Percentiles rank a stretch among this genome's conserved stretches.
These are phyloP conservation scores for Microdochium trichocladiopsis DNA, from an alignment of 2,329 filamentous ascomycete species.

Conservation along the genomic window DNA sequence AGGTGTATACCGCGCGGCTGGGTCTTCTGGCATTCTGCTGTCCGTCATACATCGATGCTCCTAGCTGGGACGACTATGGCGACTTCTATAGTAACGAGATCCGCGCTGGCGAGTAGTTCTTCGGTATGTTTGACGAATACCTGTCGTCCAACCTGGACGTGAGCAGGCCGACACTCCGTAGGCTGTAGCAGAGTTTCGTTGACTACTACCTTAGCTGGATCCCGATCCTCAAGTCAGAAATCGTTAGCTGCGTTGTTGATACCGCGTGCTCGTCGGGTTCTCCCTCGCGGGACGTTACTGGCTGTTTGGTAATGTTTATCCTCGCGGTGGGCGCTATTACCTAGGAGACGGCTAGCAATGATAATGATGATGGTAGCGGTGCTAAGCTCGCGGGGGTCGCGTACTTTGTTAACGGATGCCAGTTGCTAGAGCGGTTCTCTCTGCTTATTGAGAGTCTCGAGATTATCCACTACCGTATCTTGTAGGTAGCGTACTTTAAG, in stretches of 20 bases:
- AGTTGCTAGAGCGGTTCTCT: constrained; percentile 3
- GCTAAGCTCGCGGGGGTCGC: constrained; percentile 5
- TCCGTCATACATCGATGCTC: constrained; percentile 4
- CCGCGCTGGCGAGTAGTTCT: constrained; percentile 5
- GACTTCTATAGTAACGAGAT: constrained; percentile 7
- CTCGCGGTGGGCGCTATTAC: constrained; percentile 5
- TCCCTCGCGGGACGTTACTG: constrained; percentile 3
- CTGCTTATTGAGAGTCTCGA: constrained; percentile 5
- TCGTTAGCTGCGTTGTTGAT: constrained; percentile 3
- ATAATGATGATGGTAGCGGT: too few species aligned
- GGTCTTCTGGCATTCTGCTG: constrained; percentile 5
- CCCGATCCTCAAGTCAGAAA: constrained; percentile 2
- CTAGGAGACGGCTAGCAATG: neutral
- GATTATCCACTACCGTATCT: constrained; percentile 6
- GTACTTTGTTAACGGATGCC: constrained; percentile 6
- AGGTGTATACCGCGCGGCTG: constrained; percentile 3
- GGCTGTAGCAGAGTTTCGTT: constrained; percentile 5
- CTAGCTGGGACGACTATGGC: constrained; percentile 7
- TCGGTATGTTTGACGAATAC: constrained; percentile 1
- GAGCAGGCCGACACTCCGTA: constrained; percentile 4
- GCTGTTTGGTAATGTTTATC: constrained; percentile 7
- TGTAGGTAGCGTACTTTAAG: constrained; percentile 7
- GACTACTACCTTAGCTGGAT: constrained; percentile 6
- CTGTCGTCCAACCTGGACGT: constrained; percentile 4
- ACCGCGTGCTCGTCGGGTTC: constrained; percentile 1